Evolutionary conservation across 2,329 filamentous ascomycete species (phyloP), one percentile per base, ranked within the genome.

Genomic region (Cyphellophora attinorum): DNA sequence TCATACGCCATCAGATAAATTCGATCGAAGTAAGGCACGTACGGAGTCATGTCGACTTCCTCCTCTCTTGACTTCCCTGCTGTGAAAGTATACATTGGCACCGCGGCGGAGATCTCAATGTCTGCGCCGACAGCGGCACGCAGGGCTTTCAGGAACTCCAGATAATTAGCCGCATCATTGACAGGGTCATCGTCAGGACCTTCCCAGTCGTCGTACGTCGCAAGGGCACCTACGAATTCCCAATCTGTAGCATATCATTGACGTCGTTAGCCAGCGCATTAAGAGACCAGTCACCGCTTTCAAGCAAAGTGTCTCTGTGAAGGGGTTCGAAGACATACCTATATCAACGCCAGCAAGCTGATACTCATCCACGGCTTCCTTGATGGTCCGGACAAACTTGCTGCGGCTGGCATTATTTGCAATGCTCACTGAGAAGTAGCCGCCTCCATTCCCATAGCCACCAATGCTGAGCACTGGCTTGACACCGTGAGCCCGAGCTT

Each of bases 1-100:
- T 34, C 33, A 23, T 34, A 34, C 8, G 33, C 19, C 33, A 34
- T 34, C 3, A 34, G 33, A 13, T 34, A 34, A 8, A 34, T n/a
- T 11, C 33, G 11, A 12, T 27, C 23, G 14, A 34, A 34, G n/a
- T 14, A 16, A 3, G 21, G 21, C 5, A 34, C 17, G 10, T 14
- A 34, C 16, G 33, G 33, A 5, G 18, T 21, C 33, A 34, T 34
- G 23, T 34, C 33, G 23, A 34, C 33, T 6, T 27, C 6, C 16
- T 15, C 23, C 8, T 28, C 23, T 12, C 19, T 3, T 18, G n/a
- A 27, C 10, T n/a, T 28, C 11, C 13, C 11, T 17, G 17, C n/a
- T 6, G 5, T 10, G 14, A 34, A 34, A 4, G 29, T 11, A 8
- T 28, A 11, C 33, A 34, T 34, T 5, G 21, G 23, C 19, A 34